Evolutionary conservation across 2,329 filamentous ascomycete genomes (phyloP), one percentile per base, ranked within the genome.

Genomic region (Rutstroemia sp.): DNA sequence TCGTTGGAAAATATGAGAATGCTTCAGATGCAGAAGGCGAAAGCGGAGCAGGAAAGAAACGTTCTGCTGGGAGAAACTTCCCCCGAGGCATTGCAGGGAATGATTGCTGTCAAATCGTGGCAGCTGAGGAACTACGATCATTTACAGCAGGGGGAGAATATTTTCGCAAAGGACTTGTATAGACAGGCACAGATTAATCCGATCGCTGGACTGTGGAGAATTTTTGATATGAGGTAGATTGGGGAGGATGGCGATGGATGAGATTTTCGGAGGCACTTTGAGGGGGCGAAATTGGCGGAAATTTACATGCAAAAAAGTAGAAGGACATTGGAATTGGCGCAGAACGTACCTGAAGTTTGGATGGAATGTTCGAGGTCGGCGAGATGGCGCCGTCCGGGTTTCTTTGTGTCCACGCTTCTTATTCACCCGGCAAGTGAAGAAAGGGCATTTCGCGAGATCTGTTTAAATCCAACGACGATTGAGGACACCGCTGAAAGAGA

Each of bases 161-260:
- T 61, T 51, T 61, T 61, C n/a, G 30, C 46, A 3, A 59, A 60
- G 47, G 50, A 56, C 25, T 25, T 57, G 30, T 59, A 54, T 54
- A 38, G 48, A 6, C 55, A 57, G 19, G 52, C 59, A n/a, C 52
- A 47, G 19, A 57, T 57, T 12, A 55, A 54, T 27, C 60, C 58
- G 1, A 45, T 60, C 10, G 58, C 58, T 6, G 55, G 51, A 2
- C 23, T 60, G 17, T 60, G 55, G 56, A 60, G 55, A 48, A 52
- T 61, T 12, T 60, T 61, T 44, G 53, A 61, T 17, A 57, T 56
- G 27, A 45, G 27, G 30, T 48, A 48, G 2, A 14, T 48, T 21
- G 0, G 1, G 30, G 2, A 27, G 6, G 38, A 8, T 47, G 40
- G 17, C 21, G 40, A 12, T 34, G 30, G 10, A 34, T 34, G 30